phyloP scores from a whole-genome alignment of 768 basidiomycete genomes.

The Rhodocollybia butyracea region DNA sequence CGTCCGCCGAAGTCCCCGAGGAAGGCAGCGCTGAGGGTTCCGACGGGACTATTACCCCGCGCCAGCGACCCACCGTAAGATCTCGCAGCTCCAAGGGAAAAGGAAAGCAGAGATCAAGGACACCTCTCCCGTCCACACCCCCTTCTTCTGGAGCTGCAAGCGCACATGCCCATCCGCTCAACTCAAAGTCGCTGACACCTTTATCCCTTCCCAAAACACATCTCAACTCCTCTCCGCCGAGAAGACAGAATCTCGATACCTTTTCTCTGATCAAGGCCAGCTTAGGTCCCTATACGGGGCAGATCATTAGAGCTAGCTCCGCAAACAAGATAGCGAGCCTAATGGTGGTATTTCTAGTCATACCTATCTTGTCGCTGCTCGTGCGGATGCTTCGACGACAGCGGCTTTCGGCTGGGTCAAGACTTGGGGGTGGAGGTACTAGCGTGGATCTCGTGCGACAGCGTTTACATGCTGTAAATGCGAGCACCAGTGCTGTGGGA shows the following conservation, averaged over 20 bases:
- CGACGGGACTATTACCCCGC: conserved; percentile 5
- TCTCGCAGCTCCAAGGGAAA: neutral
- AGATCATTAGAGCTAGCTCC: conserved; percentile 11
- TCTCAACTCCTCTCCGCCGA: conserved; percentile 12
- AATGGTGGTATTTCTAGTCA: conserved; percentile 32
- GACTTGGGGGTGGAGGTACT: conserved; percentile 19
- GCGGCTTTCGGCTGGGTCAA: conserved; percentile 23
- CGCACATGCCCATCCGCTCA: conserved; percentile 4
- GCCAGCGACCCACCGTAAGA: neutral
- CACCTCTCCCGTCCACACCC: neutral
- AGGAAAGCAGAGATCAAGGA: neutral
- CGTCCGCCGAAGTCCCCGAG: conserved; percentile 2
- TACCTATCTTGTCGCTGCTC: conserved; percentile 43
- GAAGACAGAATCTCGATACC: conserved; percentile 24
- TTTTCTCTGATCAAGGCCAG: conserved; percentile 47
- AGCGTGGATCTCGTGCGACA: conserved; percentile 59
- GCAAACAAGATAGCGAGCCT: conserved; percentile 46
- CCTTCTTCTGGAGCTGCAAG: neutral
- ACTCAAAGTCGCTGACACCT: conserved; percentile 2
- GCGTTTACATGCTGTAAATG: conserved; percentile 43
- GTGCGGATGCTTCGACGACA: conserved; percentile 46
- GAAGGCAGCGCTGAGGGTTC: neutral
- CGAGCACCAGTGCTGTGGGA: conserved; percentile 22
- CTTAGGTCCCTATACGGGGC: conserved; percentile 41
- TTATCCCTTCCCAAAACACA: conserved; percentile 15